These are phyloP conservation scores for Cladosporium sp. DNA, from an alignment of 2,329 filamentous ascomycete species.

Conservation along the genomic window DNA sequence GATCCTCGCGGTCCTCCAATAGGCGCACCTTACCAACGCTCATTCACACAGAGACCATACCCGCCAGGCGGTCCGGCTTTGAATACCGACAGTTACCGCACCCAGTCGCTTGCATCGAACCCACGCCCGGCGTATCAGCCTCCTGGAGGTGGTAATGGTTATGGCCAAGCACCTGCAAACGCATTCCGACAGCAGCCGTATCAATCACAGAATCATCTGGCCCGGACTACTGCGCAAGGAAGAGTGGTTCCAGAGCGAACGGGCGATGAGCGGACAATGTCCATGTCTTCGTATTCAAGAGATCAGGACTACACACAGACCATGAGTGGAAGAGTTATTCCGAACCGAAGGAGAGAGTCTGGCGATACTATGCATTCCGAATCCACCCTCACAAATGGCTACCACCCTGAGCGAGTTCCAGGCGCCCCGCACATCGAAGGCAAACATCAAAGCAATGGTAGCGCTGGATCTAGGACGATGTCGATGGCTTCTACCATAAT, in stretches of 20 bases:
- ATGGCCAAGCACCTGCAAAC: slow-evolving; percentile 65
- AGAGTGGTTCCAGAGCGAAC: slow-evolving; percentile 87
- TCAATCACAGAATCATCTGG: slow-evolving; percentile 57
- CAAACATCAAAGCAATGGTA: slow-evolving; percentile 38
- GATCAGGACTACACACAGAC: slow-evolving; percentile 82
- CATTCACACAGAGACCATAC: slow-evolving; percentile 37
- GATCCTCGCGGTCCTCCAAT: slow-evolving; percentile 59
- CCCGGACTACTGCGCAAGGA: slow-evolving; percentile 86
- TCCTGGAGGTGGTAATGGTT: slow-evolving; percentile 56
- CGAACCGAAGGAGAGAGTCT: slow-evolving; percentile 68
- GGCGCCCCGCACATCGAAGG: slow-evolving; percentile 29
- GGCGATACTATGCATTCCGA: slow-evolving; percentile 33
- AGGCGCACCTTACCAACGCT: slow-evolving; percentile 49
- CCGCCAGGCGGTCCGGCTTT: slow-evolving; percentile 55
- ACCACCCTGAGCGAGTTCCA: slow-evolving; percentile 31
- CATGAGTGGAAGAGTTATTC: slow-evolving; percentile 89
- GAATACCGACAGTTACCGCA: slow-evolving; percentile 83
- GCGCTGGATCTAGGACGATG: slow-evolving; percentile 67
- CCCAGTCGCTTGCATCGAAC: slow-evolving; percentile 84
- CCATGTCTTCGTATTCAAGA: slow-evolving; percentile 79
- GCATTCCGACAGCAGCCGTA: slow-evolving; percentile 79
- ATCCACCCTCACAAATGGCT: slow-evolving; percentile 35
- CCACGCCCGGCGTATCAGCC: slow-evolving; percentile 72
- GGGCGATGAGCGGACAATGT: slow-evolving; percentile 86
- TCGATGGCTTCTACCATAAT: slow-evolving; percentile 88